A percentile compares a stretch with the other conserved stretches of the same genome.
Evolutionary conservation across 225 moss, liverwort and hornwort genomes (phyloP).

Genomic region (Pseudoscleropodium purum): DNA sequence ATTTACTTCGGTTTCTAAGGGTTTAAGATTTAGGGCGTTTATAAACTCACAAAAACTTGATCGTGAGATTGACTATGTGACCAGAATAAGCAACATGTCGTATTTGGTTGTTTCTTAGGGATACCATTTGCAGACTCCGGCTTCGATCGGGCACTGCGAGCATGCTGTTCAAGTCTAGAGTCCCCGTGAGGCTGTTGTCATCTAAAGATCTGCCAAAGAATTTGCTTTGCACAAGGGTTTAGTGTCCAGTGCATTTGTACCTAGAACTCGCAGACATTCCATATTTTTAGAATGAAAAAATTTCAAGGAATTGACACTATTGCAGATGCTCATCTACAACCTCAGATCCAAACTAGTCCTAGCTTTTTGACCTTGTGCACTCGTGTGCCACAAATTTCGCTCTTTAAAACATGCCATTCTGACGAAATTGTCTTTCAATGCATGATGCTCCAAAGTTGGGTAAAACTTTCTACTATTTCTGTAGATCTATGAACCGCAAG

Average conservation of each 20-base stretch:
- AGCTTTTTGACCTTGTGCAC: not conserved
- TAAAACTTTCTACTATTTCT: not conserved
- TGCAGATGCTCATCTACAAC: not conserved
- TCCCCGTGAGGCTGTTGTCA: constrained; percentile 9
- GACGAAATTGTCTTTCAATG: not conserved
- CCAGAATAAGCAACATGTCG: not conserved
- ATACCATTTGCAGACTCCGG: not conserved
- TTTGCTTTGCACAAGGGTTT: not conserved
- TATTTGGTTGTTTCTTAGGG: constrained; percentile 9
- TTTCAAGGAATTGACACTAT: not conserved
- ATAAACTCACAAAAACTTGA: constrained; percentile 9
- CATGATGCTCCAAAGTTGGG: not conserved
- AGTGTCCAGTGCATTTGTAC: not conserved
- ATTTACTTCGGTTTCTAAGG: not conserved
- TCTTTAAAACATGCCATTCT: not conserved
- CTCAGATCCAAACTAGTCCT: not conserved
- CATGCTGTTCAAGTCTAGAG: constrained; percentile 4
- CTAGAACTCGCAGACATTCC: not conserved
- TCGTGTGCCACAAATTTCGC: not conserved
- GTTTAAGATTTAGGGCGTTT: not conserved
- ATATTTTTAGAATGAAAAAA: no score
- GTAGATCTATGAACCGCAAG: not conserved
- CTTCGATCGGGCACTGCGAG: not conserved
- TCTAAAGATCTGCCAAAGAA: constrained; percentile 7
- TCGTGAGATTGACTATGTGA: not conserved